phyloP scores from a whole-genome alignment of 1,284 basidiomycete species.

The Neotropicomus parvogracilis region DNA sequence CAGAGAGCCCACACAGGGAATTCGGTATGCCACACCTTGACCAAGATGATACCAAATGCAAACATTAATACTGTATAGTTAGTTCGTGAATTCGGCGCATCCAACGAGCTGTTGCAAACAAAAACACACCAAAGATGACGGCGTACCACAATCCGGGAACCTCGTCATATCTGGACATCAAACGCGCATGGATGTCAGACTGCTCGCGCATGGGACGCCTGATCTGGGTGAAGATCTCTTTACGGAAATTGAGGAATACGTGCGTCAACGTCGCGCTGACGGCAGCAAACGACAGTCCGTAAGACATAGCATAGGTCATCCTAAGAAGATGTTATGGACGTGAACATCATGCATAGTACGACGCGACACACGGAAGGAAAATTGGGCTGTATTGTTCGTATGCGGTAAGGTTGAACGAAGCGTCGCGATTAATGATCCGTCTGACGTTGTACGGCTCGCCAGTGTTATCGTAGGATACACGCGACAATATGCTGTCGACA shows the following conservation, averaged over 20 bases:
- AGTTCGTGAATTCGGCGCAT: neutral
- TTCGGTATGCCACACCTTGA: slow-evolving; percentile 55
- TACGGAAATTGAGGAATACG: slow-evolving; percentile 65
- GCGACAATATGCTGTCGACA: slow-evolving; percentile 45
- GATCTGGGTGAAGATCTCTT: slow-evolving; percentile 53
- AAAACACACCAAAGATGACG: slow-evolving; percentile 38
- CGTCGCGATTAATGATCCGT: slow-evolving; percentile 57
- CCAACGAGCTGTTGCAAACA: neutral
- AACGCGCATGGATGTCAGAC: slow-evolving; percentile 70
- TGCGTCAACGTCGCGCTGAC: slow-evolving; percentile 69
- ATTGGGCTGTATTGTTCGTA: slow-evolving; percentile 82
- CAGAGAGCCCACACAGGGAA: slow-evolving; percentile 55
- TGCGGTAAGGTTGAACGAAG: slow-evolving; percentile 57
- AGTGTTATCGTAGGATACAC: slow-evolving; percentile 57
- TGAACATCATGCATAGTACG: no score
- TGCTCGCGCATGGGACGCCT: slow-evolving; percentile 57
- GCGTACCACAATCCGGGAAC: slow-evolving; percentile 74
- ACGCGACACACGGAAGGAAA: slow-evolving; percentile 60
- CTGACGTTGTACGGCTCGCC: slow-evolving; percentile 67
- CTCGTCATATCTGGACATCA: slow-evolving; percentile 70
- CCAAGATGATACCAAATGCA: slow-evolving; percentile 53
- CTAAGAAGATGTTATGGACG: slow-evolving; percentile 1
- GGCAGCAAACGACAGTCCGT: slow-evolving; percentile 66
- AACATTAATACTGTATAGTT: slow-evolving; percentile 40
- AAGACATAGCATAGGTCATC: slow-evolving; percentile 60